Percentiles rank a stretch among this genome's conserved stretches.
Conservation (phyloP, 2,329 filamentous ascomycete genomes). For the Samsoniella hepiali region DNA sequence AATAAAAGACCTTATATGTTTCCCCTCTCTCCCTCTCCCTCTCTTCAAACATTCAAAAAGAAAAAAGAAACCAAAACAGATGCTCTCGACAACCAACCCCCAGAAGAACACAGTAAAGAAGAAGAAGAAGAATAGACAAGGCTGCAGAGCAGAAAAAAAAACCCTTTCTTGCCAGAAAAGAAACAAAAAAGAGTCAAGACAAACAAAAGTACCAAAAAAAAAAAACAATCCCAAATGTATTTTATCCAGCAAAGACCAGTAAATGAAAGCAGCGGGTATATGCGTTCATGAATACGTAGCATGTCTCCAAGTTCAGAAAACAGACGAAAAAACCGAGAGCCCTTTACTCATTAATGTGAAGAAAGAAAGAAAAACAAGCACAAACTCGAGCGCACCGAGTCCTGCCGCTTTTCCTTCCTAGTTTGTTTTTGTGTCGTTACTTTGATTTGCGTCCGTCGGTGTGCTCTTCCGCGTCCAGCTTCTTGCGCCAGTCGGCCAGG, state of each 20-base stretch:
- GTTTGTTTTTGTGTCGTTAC: conserved; percentile 23
- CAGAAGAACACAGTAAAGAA: conserved; percentile 14
- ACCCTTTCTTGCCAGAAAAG: conserved; percentile 1
- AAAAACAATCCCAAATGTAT: conserved; percentile 15
- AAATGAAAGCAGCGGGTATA: conserved; percentile 30
- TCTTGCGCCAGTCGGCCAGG: conserved; percentile 75
- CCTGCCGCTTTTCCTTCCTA: background rate
- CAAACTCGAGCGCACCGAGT: background rate
- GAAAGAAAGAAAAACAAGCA: conserved; percentile 13
- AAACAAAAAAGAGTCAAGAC: conserved; percentile 6
- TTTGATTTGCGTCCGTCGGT: conserved; percentile 22
- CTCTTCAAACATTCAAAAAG: background rate
- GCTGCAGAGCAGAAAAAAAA: conserved; percentile 6
- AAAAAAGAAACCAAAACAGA: conserved; percentile 11
- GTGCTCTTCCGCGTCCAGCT: conserved; percentile 59
- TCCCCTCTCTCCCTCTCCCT: background rate
- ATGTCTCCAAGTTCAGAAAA: conserved; percentile 12
- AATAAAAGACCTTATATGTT: background rate
- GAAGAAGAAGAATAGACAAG: conserved; percentile 18
- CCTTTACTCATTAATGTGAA: conserved; percentile 23
- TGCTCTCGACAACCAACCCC: background rate
- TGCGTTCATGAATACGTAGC: conserved; percentile 31
- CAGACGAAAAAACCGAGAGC: conserved; percentile 10
- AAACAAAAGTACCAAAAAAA: background rate
- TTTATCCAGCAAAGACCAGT: conserved; percentile 18